Conservation (phyloP, 2,329 filamentous ascomycete genomes). For the Thielaviopsis ethacetica region DNA sequence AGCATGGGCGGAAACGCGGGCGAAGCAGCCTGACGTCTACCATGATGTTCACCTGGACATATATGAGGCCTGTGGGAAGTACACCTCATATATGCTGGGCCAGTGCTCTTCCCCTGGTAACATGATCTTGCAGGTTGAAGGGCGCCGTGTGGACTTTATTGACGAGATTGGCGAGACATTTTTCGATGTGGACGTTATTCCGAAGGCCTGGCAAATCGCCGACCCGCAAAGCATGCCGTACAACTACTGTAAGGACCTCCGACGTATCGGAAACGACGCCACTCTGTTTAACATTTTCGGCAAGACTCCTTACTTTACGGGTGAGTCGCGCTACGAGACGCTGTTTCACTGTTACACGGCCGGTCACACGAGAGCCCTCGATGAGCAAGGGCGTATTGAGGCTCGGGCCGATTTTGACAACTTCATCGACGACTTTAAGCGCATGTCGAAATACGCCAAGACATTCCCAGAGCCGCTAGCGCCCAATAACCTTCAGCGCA, state of each 20-base stretch:
- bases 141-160: not conserved
- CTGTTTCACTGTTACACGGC: not conserved
- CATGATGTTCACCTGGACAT: not conserved
- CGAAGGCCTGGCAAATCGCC: not conserved
- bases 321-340: not conserved
- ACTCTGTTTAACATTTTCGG: not conserved
- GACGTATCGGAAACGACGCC: not conserved
- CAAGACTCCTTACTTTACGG: not conserved
- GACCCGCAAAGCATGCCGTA: not conserved
- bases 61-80: not conserved
- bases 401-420: not conserved
- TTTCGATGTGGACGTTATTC: not conserved
- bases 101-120: not conserved
- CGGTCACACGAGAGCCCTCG: not conserved
- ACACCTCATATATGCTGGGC: not conserved
- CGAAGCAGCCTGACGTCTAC: not conserved
- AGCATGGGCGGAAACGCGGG: not conserved
- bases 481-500: not conserved
- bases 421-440: not conserved
- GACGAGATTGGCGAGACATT: not conserved
- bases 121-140: not conserved
- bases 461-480: not conserved
- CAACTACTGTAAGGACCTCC: not conserved
- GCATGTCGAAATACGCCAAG: not conserved
- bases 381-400: not conserved